Evolutionary conservation across 176 grass and related monocot genomes (phyloP), one percentile per base, ranked within the genome.

Genomic region (Carex littledalei): DNA sequence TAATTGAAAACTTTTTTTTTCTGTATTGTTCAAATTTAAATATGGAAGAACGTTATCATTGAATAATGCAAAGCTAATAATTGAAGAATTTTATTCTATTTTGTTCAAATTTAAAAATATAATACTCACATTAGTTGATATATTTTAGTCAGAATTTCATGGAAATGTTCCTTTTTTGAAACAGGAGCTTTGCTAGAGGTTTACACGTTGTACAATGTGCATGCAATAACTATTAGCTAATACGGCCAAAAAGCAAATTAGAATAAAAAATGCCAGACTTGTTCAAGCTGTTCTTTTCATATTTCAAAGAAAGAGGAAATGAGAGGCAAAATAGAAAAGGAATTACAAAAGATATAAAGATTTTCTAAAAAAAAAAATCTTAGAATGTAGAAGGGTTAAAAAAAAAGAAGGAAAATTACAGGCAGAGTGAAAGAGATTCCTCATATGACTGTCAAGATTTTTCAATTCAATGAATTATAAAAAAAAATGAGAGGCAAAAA

Each of bases 211-310:
- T 52, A 50, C 52, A 1, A 78, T 78, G 74, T 57, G 74, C 24
- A 78, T 78, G 74, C 74, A 78, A 18, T 78, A 56, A 78, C 50
- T 77, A 77, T 29, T 26, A 5, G 72, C 72, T 54, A 29, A 29
- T 32, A 32, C 7, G 22, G 12, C 3, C 74, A 32, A 32, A 56
- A 78, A 18, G 26, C 20, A 78, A 55, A 39, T 39, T 6, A 54
- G 20, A 47, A 71, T 20, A 37, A 26, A 78, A 78, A 76, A 52
- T 57, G 52, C 52, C 49, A 78, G 50, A 57, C 3, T 32, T 56
- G 8, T 26, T 78, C 56, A 57, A 78, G 74, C 45, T 56, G 74
- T 78, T 57, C 15, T 32, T 78, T 78, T 78, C 74, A 78, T 77
- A 29, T 21, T 0, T 13, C 72, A 54, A 34, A 57, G 52, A 78